Conservation (phyloP, 83 land plant genomes). For the Thuja plicata region DNA sequence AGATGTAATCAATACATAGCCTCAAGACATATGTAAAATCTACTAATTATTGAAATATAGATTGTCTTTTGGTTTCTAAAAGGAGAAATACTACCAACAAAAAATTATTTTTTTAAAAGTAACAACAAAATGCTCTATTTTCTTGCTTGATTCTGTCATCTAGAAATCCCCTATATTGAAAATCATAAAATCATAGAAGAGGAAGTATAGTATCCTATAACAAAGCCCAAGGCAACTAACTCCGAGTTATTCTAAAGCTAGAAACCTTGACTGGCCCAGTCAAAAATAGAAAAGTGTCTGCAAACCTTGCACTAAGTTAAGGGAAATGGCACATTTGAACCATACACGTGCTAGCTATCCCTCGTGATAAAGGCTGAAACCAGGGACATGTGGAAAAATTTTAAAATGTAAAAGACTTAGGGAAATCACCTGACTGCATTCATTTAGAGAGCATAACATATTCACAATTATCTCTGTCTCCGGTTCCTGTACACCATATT, state of each 20-base stretch:
- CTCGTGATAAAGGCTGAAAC: not conserved
- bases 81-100: not conserved
- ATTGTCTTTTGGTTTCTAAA: not conserved
- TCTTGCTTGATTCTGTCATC: not conserved
- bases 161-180: not conserved
- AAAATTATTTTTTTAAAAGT: too few species aligned
- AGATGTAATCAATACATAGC: not conserved
- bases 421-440: conserved; percentile 44
- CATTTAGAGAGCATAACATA: conserved; percentile 49
- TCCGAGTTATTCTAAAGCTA: not conserved
- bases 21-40: not conserved
- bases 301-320: not conserved
- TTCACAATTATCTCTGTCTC: conserved; percentile 41
- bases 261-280: not conserved
- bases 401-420: not conserved
- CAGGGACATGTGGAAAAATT: not conserved
- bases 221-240: not conserved
- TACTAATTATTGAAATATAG: not conserved
- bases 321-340: not conserved
- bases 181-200: not conserved
- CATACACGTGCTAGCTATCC: not conserved
- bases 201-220: not conserved
- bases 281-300: not conserved
- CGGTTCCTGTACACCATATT: conserved; percentile 36
- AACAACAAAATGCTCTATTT: not conserved